Evolutionary conservation across 768 basidiomycete genomes (phyloP).

Genomic region (Calocera viscosa): DNA sequence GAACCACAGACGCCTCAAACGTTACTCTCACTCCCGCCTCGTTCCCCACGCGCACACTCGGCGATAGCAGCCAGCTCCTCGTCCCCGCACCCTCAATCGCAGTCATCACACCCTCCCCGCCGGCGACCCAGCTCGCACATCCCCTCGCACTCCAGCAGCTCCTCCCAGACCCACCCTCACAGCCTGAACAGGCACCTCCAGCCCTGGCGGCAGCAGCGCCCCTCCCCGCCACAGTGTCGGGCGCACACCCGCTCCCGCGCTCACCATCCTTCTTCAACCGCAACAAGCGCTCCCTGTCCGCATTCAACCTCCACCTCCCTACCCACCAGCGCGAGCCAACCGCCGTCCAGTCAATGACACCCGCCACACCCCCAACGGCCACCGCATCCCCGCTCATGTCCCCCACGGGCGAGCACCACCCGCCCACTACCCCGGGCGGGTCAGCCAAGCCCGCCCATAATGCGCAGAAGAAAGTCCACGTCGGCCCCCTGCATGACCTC

Average conservation of each 20-base stretch:
- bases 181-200: not conserved
- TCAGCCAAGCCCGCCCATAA: not conserved
- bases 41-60: not conserved
- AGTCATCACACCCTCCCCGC: not conserved
- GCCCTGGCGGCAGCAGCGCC: not conserved
- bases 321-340: not conserved
- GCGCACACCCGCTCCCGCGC: not conserved
- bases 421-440: not conserved
- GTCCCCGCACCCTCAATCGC: not conserved
- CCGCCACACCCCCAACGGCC: slow-evolving; percentile 14
- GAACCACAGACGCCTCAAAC: slow-evolving; percentile 7
- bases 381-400: slow-evolving; percentile 17
- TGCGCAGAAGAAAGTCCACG: slow-evolving; percentile 29
- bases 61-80: not conserved
- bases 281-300: slow-evolving; percentile 3
- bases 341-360: not conserved
- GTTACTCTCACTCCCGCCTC: not conserved
- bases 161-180: not conserved
- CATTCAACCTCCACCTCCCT: slow-evolving; percentile 7
- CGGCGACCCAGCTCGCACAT: not conserved
- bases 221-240: not conserved
- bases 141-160: not conserved
- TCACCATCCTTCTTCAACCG: not conserved
- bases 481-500: slow-evolving; percentile 78
- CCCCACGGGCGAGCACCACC: not conserved